phyloP scores from a whole-genome alignment of 768 basidiomycete species.

The Panellus pusillus region DNA sequence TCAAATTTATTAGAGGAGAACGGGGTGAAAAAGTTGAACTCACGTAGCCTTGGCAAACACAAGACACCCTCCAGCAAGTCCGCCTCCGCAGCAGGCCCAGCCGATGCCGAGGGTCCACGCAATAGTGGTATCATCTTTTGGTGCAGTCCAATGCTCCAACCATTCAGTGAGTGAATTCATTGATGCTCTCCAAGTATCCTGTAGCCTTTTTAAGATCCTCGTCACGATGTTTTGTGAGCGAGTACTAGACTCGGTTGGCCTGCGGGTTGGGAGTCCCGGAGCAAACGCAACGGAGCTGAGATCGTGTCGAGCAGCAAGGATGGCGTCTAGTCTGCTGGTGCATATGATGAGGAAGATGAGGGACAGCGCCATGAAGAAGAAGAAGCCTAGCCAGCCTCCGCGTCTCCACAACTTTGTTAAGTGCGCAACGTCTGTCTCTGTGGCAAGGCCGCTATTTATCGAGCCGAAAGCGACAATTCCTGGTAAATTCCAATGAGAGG shows the following conservation, averaged over 20 bases:
- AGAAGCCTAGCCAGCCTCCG: conserved; percentile 87
- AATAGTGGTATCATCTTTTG: conserved; percentile 81
- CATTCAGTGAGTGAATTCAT: conserved; percentile 59
- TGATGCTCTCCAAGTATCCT: conserved; percentile 41
- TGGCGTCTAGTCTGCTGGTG: conserved; percentile 69
- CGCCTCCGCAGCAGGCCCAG: conserved; percentile 93
- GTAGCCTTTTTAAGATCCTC: conserved; percentile 31
- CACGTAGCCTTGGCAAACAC: conserved; percentile 79
- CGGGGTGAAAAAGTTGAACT: conserved; percentile 32
- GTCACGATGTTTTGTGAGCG: conserved; percentile 7
- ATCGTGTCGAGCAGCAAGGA: conserved; percentile 71
- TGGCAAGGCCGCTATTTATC: conserved; percentile 76
- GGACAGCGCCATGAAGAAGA: conserved; percentile 74
- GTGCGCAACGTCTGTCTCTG: conserved; percentile 70
- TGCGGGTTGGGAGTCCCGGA: conserved; percentile 32
- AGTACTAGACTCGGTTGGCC: conserved; percentile 4
- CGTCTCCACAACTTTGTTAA: conserved; percentile 87
- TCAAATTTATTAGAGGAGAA: no score
- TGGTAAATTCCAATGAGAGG: conserved; percentile 26
- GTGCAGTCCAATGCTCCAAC: conserved; percentile 73
- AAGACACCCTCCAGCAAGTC: conserved; percentile 84
- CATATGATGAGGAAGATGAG: conserved; percentile 68
- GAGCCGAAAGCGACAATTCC: conserved; percentile 87
- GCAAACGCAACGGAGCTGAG: conserved; percentile 59
- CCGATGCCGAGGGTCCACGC: conserved; percentile 91